These are phyloP conservation scores for Coemansia sp. DNA, from an alignment of 192 early-diverging fungal genomes.

Conservation along the genomic window DNA sequence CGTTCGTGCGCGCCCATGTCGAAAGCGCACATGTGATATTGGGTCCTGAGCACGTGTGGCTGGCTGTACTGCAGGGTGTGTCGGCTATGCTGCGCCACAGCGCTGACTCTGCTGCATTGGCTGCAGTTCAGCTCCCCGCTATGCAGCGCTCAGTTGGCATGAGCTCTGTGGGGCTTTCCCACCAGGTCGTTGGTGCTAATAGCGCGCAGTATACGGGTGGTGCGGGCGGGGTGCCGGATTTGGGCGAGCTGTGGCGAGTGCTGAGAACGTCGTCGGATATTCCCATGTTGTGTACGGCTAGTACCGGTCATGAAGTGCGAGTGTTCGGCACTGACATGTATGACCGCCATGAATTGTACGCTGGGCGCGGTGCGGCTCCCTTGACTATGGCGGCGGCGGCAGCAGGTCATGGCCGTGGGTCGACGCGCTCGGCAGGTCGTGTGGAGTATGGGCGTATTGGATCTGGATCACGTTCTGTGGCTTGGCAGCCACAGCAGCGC, in stretches of 20 bases:
- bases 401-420: constrained; percentile 5
- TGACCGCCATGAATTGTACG: constrained; percentile 36
- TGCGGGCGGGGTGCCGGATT: background rate
- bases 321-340: constrained; percentile 38
- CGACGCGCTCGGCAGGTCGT: background rate
- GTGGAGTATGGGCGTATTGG: constrained; percentile 30
- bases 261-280: constrained; percentile 33
- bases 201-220: background rate
- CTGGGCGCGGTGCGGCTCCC: constrained; percentile 37
- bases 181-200: background rate
- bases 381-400: constrained; percentile 47
- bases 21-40: constrained; percentile 23
- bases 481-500: constrained; percentile 37
- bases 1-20: constrained; percentile 42
- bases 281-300: constrained; percentile 12
- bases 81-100: constrained; percentile 23
- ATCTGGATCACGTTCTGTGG: constrained; percentile 12
- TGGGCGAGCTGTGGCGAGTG: constrained; percentile 30
- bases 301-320: constrained; percentile 30
- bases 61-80: constrained; percentile 39
- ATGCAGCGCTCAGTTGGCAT: background rate
- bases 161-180: background rate
- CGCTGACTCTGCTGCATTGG: background rate
- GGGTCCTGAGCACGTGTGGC: constrained; percentile 51
- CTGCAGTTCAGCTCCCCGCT: background rate